phyloP scores from a whole-genome alignment of 2,329 filamentous ascomycete species.

The Clonostachys chloroleuca region DNA sequence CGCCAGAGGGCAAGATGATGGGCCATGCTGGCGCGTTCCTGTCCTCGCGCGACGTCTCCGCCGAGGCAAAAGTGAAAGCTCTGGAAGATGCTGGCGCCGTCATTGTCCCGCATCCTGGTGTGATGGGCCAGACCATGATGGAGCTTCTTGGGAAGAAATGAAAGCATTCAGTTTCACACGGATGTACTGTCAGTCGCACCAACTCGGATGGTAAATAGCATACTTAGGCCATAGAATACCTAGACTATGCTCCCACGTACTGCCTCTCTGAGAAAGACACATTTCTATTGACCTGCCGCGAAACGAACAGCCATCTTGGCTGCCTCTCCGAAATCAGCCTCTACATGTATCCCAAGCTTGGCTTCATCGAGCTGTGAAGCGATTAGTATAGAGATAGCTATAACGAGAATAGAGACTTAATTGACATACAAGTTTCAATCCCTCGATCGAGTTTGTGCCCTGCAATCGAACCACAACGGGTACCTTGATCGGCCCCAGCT shows the following conservation, averaged over 20 bases:
- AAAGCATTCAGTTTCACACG: not conserved
- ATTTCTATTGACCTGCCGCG: slow-evolving; percentile 13
- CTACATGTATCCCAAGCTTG: slow-evolving; percentile 25
- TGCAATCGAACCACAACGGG: slow-evolving; percentile 41
- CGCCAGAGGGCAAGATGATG: slow-evolving; percentile 60
- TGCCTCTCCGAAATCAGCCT: slow-evolving; percentile 30
- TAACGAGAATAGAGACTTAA: not conserved
- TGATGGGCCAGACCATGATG: slow-evolving; percentile 28
- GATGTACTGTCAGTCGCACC: not conserved
- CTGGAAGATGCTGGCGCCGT: slow-evolving; percentile 26
- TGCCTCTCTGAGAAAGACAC: too few relatives aligned
- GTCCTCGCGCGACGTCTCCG: slow-evolving; percentile 19
- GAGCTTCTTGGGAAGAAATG: slow-evolving; percentile 14
- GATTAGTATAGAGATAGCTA: not conserved
- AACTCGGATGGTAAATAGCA: not conserved
- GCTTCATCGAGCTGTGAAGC: slow-evolving; percentile 23
- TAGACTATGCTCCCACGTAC: not conserved
- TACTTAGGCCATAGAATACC: not conserved
- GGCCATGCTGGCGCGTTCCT: slow-evolving; percentile 67
- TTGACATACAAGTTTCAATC: slow-evolving; percentile 29
- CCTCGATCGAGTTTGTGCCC: slow-evolving; percentile 37
- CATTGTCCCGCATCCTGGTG: slow-evolving; percentile 29
- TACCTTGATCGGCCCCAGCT: slow-evolving; percentile 27
- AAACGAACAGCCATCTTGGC: slow-evolving; percentile 21
- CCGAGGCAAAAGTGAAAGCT: slow-evolving; percentile 22